Percentiles rank a stretch among this genome's conserved stretches.
phyloP scores from a whole-genome alignment of 768 basidiomycete species.

The Phlegmacium glaucopus region DNA sequence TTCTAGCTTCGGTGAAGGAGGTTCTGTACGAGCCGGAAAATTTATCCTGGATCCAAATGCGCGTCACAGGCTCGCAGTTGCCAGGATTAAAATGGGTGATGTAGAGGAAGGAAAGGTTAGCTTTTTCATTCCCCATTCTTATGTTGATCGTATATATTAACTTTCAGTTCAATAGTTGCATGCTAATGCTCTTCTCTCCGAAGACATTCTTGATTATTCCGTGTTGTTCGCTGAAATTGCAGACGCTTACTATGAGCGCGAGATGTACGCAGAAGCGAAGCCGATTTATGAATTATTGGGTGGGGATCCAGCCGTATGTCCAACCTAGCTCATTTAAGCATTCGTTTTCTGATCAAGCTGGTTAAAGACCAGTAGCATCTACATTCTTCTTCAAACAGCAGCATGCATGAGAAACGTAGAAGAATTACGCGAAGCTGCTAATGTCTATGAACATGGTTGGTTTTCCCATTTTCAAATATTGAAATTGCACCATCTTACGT shows the following conservation, averaged over 20 bases:
- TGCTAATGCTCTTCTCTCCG: conserved; percentile 61
- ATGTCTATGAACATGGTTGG: conserved; percentile 81
- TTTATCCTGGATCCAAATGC: conserved; percentile 73
- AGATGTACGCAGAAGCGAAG: conserved; percentile 74
- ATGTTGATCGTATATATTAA: background rate
- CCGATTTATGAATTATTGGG: conserved; percentile 80
- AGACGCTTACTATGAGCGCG: conserved; percentile 76
- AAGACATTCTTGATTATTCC: conserved; percentile 76
- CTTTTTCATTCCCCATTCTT: conserved; percentile 1
- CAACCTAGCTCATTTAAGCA: background rate
- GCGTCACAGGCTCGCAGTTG: conserved; percentile 78
- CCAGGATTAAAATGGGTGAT: conserved; percentile 78
- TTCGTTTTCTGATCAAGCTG: background rate
- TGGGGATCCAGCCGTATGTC: conserved; percentile 63
- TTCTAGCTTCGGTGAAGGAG: conserved; percentile 30
- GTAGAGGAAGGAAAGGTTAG: conserved; percentile 78
- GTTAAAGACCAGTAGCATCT: conserved; percentile 66
- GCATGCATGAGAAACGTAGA: conserved; percentile 77
- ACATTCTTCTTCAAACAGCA: conserved; percentile 74
- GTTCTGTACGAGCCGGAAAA: conserved; percentile 51
- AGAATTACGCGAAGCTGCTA: conserved; percentile 70
- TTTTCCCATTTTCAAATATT: background rate
- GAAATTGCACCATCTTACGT: background rate
- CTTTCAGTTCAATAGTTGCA: conserved; percentile 53
- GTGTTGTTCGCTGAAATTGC: conserved; percentile 81